These are phyloP conservation scores for Gossypium longicalyx DNA, from an alignment of 345 rosid species.

Conservation along the genomic window DNA sequence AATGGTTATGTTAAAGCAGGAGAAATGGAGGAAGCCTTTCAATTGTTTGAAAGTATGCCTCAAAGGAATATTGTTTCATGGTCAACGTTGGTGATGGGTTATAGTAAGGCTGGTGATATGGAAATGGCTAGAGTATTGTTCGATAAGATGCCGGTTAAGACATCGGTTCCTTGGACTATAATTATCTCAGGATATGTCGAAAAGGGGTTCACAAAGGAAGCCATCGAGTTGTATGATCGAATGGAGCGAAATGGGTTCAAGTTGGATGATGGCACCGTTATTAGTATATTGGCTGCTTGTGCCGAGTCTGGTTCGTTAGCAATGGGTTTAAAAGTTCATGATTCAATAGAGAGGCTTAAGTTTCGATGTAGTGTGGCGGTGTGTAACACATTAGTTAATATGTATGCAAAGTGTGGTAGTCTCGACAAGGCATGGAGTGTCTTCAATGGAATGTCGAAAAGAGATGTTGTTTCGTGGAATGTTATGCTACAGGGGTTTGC, in stretches of 20 bases:
- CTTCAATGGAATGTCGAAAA: constrained; percentile 49
- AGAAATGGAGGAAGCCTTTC: constrained; percentile 61
- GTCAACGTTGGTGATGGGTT: constrained; percentile 78
- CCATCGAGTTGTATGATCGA: constrained; percentile 45
- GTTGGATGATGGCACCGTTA: constrained; percentile 55
- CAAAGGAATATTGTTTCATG: constrained; percentile 77
- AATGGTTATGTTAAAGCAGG: constrained; percentile 76
- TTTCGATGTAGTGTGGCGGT: constrained; percentile 39
- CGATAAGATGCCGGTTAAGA: constrained; percentile 76
- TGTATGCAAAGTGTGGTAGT: constrained; percentile 80
- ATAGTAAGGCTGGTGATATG: constrained; percentile 69
- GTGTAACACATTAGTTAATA: constrained; percentile 68
- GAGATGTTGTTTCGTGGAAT: constrained; percentile 82
- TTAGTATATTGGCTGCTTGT: constrained; percentile 75
- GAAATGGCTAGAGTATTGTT: constrained; percentile 76
- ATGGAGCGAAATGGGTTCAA: constrained; percentile 50
- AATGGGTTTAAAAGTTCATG: constrained; percentile 60
- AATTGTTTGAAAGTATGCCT: constrained; percentile 64
- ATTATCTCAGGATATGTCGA: constrained; percentile 74
- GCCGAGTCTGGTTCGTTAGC: constrained; percentile 76
- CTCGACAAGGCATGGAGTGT: constrained; percentile 51
- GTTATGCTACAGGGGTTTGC: constrained; percentile 79
- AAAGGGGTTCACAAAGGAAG: constrained; percentile 59
- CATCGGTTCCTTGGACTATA: constrained; percentile 75
- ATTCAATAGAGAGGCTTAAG: constrained; percentile 38